These are phyloP conservation scores for Pichia gijzeniarum DNA, from an alignment of 805 yeast species.

Conservation along the genomic window DNA sequence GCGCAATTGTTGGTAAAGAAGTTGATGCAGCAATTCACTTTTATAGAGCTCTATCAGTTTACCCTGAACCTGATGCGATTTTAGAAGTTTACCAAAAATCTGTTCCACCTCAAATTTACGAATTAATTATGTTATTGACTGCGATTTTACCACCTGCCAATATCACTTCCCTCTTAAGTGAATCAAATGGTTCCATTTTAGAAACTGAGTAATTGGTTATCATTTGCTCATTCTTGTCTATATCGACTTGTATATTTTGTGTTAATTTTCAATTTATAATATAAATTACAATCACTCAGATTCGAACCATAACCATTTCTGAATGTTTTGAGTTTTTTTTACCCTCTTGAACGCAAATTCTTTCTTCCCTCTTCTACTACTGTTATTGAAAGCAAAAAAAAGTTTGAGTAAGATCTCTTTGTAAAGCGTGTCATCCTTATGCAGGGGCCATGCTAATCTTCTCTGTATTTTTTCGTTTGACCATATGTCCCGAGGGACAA, in stretches of 20 bases:
- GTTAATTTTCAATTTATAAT: background rate
- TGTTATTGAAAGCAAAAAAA: constrained; percentile 53
- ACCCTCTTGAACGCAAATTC: too few species aligned
- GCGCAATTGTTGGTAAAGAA: constrained; percentile 59
- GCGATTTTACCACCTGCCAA: constrained; percentile 85
- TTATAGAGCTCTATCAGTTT: constrained; percentile 88
- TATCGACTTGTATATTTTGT: background rate
- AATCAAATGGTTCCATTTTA: constrained; percentile 23
- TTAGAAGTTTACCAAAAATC: constrained; percentile 85
- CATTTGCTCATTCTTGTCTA: background rate
- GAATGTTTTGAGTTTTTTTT: background rate
- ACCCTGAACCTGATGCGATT: constrained; percentile 92
- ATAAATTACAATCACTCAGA: background rate
- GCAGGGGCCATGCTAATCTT: constrained; percentile 99
- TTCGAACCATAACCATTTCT: background rate
- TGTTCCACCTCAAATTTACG: constrained; percentile 76
- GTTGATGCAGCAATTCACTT: constrained; percentile 82
- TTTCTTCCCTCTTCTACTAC: background rate
- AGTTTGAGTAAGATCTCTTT: constrained; percentile 92
- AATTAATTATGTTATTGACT: constrained; percentile 79
- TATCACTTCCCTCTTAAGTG: constrained; percentile 59
- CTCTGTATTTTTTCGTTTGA: constrained; percentile 99
- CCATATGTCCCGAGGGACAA: constrained; percentile 59
- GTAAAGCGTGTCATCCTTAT: constrained; percentile 99
- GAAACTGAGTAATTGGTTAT: constrained; percentile 12